Evolutionary conservation across 148 eudicot species (phyloP).

Genomic region (Rhododendron kiyosumense): DNA sequence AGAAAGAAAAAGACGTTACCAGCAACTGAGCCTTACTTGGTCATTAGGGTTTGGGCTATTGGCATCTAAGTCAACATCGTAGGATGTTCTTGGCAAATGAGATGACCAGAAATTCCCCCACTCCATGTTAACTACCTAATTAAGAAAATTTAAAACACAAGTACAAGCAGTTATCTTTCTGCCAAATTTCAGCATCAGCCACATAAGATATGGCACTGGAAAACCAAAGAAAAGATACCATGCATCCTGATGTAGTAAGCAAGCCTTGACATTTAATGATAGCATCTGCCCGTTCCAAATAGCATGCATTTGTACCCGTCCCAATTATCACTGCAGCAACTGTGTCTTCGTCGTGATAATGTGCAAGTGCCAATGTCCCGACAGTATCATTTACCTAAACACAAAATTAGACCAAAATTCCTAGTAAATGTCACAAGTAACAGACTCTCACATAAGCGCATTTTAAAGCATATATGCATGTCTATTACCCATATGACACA

Average conservation of each 20-base stretch:
- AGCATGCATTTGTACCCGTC: conserved; percentile 95
- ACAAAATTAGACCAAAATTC: neutral
- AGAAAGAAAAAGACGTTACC: neutral
- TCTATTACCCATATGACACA: neutral
- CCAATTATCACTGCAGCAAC: conserved; percentile 88
- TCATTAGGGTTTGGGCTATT: conserved; percentile 85
- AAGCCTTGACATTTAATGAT: conserved; percentile 90
- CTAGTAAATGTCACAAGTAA: neutral
- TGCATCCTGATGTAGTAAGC: conserved; percentile 73
- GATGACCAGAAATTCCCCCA: conserved; percentile 99
- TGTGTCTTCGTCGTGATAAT: conserved; percentile 89
- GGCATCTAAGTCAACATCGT: conserved; percentile 74
- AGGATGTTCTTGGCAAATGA: conserved; percentile 84
- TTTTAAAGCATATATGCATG: neutral
- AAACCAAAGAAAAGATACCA: conserved; percentile 44
- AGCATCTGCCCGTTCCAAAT: conserved; percentile 85
- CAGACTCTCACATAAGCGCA: neutral
- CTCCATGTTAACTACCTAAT: conserved; percentile 88
- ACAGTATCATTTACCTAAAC: conserved; percentile 80
- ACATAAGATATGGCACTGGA: neutral
- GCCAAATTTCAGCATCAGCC: neutral
- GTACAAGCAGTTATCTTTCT: neutral
- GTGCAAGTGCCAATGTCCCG: conserved; percentile 91
- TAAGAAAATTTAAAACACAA: neutral
- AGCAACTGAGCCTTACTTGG: conserved; percentile 45